Conservation (phyloP, 2,329 filamentous ascomycete species). For the Sarocladiaceae sp. region DNA sequence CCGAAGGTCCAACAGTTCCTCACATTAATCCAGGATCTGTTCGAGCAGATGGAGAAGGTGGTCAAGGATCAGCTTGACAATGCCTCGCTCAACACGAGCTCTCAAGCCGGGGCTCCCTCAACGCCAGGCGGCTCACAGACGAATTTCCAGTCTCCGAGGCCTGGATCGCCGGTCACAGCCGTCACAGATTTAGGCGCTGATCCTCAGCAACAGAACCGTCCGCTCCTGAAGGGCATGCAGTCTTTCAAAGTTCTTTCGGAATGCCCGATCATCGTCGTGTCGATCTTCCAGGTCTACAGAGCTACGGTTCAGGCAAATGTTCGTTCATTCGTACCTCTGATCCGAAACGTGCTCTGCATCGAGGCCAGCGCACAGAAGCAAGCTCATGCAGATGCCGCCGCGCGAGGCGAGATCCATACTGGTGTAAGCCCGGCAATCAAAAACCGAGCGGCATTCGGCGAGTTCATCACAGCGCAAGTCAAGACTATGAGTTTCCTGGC, state of each 20-base stretch:
- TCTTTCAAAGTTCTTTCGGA: conserved; percentile 98
- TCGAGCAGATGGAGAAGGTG: conserved; percentile 89
- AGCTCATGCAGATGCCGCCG: conserved; percentile 80
- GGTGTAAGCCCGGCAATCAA: conserved; percentile 92
- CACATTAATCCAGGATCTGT: conserved; percentile 89
- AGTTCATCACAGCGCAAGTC: conserved; percentile 96
- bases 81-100: conserved; percentile 31
- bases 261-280: conserved; percentile 97
- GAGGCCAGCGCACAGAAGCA: conserved; percentile 92
- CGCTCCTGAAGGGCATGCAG: conserved; percentile 88
- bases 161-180: conserved; percentile 82
- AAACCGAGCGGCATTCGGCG: conserved; percentile 89
- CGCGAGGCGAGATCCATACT: conserved; percentile 78
- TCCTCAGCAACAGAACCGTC: conserved; percentile 73
- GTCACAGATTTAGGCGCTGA: conserved; percentile 78
- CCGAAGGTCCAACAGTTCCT: conserved; percentile 86
- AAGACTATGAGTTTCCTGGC: conserved; percentile 99
- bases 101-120: conserved; percentile 56
- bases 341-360: conserved; percentile 82
- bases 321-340: conserved; percentile 86
- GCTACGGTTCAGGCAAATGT: conserved; percentile 77
- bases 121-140: conserved; percentile 62
- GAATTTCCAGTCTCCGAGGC: conserved; percentile 82
- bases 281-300: conserved; percentile 92
- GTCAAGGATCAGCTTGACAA: conserved; percentile 95